Percentiles rank a stretch among this genome's conserved stretches.
Evolutionary conservation across 2,329 filamentous ascomycete species (phyloP).

Genomic region (Colletotrichum truncatum): DNA sequence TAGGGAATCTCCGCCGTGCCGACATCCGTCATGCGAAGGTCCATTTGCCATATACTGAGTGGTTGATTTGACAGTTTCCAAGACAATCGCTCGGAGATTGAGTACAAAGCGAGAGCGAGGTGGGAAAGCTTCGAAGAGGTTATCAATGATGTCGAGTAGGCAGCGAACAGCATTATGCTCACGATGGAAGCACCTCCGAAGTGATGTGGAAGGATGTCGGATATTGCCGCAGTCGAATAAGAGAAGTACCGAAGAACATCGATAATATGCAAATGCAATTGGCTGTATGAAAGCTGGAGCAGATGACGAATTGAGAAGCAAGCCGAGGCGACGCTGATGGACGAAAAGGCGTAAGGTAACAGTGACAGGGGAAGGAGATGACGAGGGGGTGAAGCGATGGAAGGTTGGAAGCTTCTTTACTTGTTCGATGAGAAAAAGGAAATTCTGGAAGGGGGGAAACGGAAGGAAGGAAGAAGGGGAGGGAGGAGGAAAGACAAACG

Average conservation of each 20-base stretch:
- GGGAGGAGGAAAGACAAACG: neutral
- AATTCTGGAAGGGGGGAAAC: neutral
- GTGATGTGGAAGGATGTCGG: slow-evolving; percentile 1
- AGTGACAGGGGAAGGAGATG: slow-evolving; percentile 6
- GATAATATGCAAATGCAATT: neutral
- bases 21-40: neutral
- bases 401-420: slow-evolving; percentile 10
- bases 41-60: neutral
- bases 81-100: slow-evolving; percentile 3
- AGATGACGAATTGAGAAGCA: neutral
- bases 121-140: neutral
- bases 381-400: neutral
- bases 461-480: neutral
- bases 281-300: neutral
- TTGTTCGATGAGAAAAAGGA: neutral
- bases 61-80: neutral
- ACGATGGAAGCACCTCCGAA: neutral
- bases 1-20: neutral
- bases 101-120: neutral
- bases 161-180: neutral
- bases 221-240: slow-evolving; percentile 10
- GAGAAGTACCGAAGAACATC: neutral
- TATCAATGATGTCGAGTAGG: neutral
- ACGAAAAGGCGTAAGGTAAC: neutral
- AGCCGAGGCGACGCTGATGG: neutral